Evolutionary conservation across 2,329 filamentous ascomycete genomes (phyloP).

Genomic region (Fusarium fracticaudum): DNA sequence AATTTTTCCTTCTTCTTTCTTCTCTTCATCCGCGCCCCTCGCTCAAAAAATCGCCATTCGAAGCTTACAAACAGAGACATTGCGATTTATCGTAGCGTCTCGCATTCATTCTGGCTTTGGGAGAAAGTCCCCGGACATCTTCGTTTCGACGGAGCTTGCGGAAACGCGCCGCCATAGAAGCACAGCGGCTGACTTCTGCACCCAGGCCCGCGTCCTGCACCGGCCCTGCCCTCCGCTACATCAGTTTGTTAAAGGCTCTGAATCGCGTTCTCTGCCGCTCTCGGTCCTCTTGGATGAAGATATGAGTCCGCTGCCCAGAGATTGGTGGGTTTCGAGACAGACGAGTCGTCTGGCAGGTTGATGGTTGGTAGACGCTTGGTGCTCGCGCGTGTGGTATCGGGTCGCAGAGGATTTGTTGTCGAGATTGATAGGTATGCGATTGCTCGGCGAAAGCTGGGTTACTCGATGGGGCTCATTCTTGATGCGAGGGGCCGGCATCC

Average conservation of each 20-base stretch:
- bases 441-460: conserved; percentile 75
- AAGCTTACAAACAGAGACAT: conserved; percentile 92
- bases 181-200: conserved; percentile 87
- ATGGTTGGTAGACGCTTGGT: conserved; percentile 59
- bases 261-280: conserved; percentile 44
- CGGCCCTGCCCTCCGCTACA: conserved; percentile 58
- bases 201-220: conserved; percentile 60
- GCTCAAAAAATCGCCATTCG: conserved; percentile 99
- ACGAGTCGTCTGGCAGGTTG: conserved; percentile 40
- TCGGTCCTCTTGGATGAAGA: conserved; percentile 79
- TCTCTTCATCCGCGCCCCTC: conserved; percentile 73
- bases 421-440: conserved; percentile 99
- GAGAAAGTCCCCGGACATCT: conserved; percentile 99
- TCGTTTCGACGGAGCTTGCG: conserved; percentile 64
- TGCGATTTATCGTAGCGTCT: conserved; percentile 44
- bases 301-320: conserved; percentile 75
- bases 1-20: conserved; percentile 37
- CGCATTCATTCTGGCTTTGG: conserved; percentile 75
- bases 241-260: conserved; percentile 42
- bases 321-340: conserved; percentile 27
- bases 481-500: conserved; percentile 80
- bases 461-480: conserved; percentile 99
- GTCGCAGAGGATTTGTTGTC: conserved; percentile 80
- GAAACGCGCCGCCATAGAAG: conserved; percentile 99
- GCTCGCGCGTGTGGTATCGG: conserved; percentile 53